Conservation (phyloP, 2,329 filamentous ascomycete species). For the Zymoseptoria ardabiliae region DNA sequence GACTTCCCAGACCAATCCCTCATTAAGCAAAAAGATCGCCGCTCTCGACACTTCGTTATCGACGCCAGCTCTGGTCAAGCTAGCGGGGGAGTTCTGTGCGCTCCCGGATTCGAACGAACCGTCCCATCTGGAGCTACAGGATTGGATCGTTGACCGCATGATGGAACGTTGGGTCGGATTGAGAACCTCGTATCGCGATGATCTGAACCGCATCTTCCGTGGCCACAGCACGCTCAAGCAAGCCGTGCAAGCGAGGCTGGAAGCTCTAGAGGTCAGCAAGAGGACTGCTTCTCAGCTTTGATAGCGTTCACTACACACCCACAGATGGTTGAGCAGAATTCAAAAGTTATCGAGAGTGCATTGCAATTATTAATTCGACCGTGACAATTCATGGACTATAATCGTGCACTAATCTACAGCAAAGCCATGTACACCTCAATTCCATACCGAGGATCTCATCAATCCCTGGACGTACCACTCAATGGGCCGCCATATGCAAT, state of each 20-base stretch:
- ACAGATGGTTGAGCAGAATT: background rate
- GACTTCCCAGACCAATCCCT: background rate
- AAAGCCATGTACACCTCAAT: constrained; percentile 1
- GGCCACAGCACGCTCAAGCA: background rate
- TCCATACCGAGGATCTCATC: background rate
- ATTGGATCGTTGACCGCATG: constrained; percentile 9
- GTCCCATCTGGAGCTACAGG: background rate
- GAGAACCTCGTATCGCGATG: background rate
- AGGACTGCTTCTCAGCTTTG: background rate
- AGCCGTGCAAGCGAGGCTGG: background rate
- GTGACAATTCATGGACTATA: background rate
- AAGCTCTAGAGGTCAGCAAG: background rate
- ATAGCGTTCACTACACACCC: background rate
- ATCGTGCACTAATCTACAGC: constrained; percentile 13
- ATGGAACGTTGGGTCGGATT: constrained; percentile 2
- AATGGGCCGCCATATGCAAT: constrained; percentile 1
- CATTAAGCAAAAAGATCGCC: background rate
- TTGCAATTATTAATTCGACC: background rate
- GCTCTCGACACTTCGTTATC: background rate
- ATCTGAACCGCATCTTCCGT: constrained; percentile 5
- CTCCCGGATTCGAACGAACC: background rate
- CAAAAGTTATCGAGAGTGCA: background rate
- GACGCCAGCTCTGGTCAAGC: background rate
- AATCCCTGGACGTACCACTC: constrained; percentile 1
- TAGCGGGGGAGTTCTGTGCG: background rate